These are phyloP conservation scores for Sporobolomyces roseus DNA, from an alignment of 768 basidiomycete genomes.

Conservation along the genomic window DNA sequence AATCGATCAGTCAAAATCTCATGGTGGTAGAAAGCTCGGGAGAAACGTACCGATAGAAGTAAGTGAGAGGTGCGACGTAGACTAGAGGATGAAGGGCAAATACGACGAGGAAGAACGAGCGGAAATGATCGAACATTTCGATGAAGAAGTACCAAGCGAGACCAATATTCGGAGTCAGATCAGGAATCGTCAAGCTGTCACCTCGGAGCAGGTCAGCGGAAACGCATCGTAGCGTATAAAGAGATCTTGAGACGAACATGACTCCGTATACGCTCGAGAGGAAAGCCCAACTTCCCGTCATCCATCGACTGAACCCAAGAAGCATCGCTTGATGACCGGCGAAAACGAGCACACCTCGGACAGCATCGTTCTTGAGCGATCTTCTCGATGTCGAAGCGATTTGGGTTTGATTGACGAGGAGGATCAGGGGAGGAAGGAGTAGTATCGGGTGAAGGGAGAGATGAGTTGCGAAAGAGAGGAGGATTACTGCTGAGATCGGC, in stretches of 20 bases:
- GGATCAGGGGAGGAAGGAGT: constrained; percentile 62
- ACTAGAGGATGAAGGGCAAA: constrained; percentile 81
- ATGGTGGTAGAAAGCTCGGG: background rate
- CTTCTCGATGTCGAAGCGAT: no score
- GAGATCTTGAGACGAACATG: constrained; percentile 31
- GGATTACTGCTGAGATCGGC: constrained; percentile 58
- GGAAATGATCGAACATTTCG: constrained; percentile 98
- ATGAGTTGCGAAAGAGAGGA: constrained; percentile 68
- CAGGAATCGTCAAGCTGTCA: constrained; percentile 72
- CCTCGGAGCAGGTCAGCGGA: background rate
- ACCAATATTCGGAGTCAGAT: constrained; percentile 88
- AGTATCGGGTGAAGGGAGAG: constrained; percentile 68
- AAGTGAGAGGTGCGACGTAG: constrained; percentile 68
- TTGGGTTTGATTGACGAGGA: constrained; percentile 54
- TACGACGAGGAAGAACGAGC: constrained; percentile 89
- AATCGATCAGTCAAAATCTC: background rate
- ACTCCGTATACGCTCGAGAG: constrained; percentile 33
- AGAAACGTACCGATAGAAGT: constrained; percentile 26
- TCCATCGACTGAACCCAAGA: constrained; percentile 10
- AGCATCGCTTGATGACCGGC: constrained; percentile 53
- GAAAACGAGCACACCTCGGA: constrained; percentile 55
- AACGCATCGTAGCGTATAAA: background rate
- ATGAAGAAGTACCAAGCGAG: constrained; percentile 99
- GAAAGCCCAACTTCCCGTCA: constrained; percentile 41
- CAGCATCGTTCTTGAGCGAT: background rate